Evolutionary conservation across 768 basidiomycete species (phyloP).

Genomic region (Epithele typhae): DNA sequence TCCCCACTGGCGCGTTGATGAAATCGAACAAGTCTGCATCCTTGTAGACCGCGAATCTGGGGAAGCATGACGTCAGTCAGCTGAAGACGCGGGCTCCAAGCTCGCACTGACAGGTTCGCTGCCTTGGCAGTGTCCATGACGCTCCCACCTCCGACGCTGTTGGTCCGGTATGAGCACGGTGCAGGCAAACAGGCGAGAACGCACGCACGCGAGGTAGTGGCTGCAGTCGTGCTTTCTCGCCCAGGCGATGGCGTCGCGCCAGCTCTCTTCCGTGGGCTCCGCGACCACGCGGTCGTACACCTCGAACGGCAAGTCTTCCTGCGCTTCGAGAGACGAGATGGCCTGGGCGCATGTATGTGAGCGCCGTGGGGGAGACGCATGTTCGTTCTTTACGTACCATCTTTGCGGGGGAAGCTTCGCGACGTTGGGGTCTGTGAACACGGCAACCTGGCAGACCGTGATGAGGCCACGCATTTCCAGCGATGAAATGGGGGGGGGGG

Average conservation of each 20-base stretch:
- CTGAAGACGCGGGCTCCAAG: no score
- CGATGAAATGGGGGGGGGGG: neutral
- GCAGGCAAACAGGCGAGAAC: no score
- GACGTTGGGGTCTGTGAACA: conserved; percentile 89
- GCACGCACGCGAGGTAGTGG: conserved; percentile 84
- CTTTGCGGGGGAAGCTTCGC: conserved; percentile 80
- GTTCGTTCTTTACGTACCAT: conserved; percentile 38
- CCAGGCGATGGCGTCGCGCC: conserved; percentile 86
- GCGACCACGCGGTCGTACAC: conserved; percentile 78
- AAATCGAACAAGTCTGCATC: conserved; percentile 94
- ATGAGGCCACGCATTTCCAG: neutral
- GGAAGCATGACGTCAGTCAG: neutral
- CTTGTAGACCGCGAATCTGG: conserved; percentile 84
- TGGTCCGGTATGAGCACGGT: neutral
- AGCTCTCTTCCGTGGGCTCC: conserved; percentile 91
- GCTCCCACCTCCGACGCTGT: conserved; percentile 86
- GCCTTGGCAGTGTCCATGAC: conserved; percentile 96
- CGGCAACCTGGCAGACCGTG: conserved; percentile 68
- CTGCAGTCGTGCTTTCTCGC: conserved; percentile 83
- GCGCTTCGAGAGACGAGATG: conserved; percentile 72
- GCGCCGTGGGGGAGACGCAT: neutral
- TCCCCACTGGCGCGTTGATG: conserved; percentile 94
- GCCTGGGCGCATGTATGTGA: conserved; percentile 49
- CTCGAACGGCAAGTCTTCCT: conserved; percentile 73
- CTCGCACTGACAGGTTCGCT: conserved; percentile 68